Base-by-base conservation (phyloP, 2,329 filamentous ascomycete species). In the Beauveria australis region DNA sequence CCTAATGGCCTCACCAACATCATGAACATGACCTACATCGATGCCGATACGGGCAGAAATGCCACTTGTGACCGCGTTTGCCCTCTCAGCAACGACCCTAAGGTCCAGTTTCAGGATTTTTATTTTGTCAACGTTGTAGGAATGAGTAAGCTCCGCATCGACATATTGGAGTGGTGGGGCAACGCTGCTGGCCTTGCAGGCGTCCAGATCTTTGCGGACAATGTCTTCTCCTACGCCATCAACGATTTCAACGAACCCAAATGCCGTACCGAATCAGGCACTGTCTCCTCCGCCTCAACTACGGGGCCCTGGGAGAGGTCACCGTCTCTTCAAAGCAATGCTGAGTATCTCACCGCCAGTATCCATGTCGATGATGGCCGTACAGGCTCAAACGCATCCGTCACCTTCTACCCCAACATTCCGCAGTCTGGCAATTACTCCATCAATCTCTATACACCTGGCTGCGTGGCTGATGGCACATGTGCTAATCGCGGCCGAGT, bases 11-110 rank as follows among this genome's bases (percentile, higher is more conserved):
- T 60, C n/a, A 85, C 93, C 68, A 87, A 89, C 64, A 97, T 99
- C 71, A 90, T 99, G 86, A 97, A 97, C 74, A 81, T 99, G 69
- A 96, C 92, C 43, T 97, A 94, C 67, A 86, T 87, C 64, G 91
- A 97, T 69, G 87, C 89, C 26, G 77, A 71, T 44, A 89, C 84
- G 1, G 88, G 89, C 28, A 76, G 83, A 55, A 87, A 87, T 60
- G 75, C 78, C 33, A 86, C 82, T 61, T 99, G 94, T 75, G 91
- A 92, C 58, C 88, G 86, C 63, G 81, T 85, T 68, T 99, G 94
- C 68, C 90, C 92, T n/a, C 81, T 99, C 53, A 91, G 89, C 64
- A 79, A 86, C 69, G 85, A 91, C 68, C 75, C 79, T 19, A 82
- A 80, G 6, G 72, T 87, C 54, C 73, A 79, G 55, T 95, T 84